These are phyloP conservation scores for Phytopythium litorale DNA, from an alignment of 352 stramenopile species.

Conservation along the genomic window DNA sequence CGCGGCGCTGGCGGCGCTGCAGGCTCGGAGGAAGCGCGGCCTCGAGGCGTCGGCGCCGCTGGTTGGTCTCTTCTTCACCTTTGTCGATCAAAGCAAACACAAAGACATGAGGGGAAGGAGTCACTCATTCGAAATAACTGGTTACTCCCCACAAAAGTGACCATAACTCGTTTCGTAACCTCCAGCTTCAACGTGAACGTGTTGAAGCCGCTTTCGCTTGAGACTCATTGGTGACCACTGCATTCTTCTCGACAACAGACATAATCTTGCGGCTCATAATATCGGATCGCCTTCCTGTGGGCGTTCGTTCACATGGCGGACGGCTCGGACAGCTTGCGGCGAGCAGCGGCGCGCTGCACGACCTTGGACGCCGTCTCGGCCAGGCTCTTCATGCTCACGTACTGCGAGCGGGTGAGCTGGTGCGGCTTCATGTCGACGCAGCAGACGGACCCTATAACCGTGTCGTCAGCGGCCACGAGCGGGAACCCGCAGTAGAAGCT, in stretches of 20 bases:
- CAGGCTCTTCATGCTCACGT: constrained; percentile 42
- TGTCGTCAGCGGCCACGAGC: constrained; percentile 40
- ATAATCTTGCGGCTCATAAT: background rate
- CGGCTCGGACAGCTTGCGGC: constrained; percentile 2
- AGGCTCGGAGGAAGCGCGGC: background rate
- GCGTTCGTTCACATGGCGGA: background rate
- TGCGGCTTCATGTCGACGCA: constrained; percentile 47
- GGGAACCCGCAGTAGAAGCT: constrained; percentile 82
- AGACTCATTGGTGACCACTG: no score
- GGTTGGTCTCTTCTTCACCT: background rate
- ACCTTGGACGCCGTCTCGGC: constrained; percentile 50
- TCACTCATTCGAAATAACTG: background rate
- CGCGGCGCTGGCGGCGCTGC: background rate
- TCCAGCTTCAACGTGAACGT: no score
- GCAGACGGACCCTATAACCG: constrained; percentile 59
- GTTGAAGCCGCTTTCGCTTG: no score
- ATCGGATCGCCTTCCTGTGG: background rate
- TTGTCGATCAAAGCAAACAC: background rate
- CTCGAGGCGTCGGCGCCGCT: no score
- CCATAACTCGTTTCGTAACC: background rate
- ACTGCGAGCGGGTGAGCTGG: constrained; percentile 54
- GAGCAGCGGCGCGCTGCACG: constrained; percentile 14
- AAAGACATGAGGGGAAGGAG: background rate
- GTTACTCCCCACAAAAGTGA: background rate
- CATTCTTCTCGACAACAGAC: no score